These are phyloP conservation scores for Phytophthora ramorum DNA, from an alignment of 352 stramenopile genomes.

Conservation along the genomic window DNA sequence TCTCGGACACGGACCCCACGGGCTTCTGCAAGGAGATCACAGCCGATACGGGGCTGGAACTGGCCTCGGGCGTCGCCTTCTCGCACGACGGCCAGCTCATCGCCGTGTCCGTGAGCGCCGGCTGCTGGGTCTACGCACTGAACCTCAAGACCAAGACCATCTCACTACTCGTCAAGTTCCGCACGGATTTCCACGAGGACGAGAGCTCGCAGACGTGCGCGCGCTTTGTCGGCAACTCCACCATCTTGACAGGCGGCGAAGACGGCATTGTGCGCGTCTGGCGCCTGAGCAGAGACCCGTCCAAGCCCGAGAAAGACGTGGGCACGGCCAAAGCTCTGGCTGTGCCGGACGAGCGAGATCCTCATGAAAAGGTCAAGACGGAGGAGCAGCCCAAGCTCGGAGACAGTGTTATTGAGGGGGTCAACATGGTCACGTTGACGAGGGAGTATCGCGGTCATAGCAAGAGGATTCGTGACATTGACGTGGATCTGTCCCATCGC, in stretches of 20 bases:
- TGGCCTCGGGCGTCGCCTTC: constrained; percentile 80
- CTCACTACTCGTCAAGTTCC: constrained; percentile 79
- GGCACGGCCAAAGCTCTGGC: constrained; percentile 53
- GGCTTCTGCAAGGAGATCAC: constrained; percentile 77
- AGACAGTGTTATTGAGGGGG: constrained; percentile 57
- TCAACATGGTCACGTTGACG: constrained; percentile 65
- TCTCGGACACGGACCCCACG: constrained; percentile 66
- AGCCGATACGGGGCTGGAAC: constrained; percentile 71
- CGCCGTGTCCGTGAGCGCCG: constrained; percentile 75
- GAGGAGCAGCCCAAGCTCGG: constrained; percentile 60
- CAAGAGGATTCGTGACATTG: constrained; percentile 83
- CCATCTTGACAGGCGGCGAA: constrained; percentile 83
- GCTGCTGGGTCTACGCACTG: constrained; percentile 83
- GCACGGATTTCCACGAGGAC: constrained; percentile 76
- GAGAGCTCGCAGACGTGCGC: constrained; percentile 80
- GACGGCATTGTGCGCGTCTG: constrained; percentile 84
- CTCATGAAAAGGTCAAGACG: constrained; percentile 26
- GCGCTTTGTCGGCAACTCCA: constrained; percentile 82
- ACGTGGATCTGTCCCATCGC: constrained; percentile 82
- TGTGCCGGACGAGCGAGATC: constrained; percentile 26
- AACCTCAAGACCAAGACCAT: constrained; percentile 63
- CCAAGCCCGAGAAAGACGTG: constrained; percentile 45
- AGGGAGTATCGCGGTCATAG: constrained; percentile 80
- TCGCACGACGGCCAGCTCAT: constrained; percentile 78
- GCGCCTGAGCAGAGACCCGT: constrained; percentile 61